Conservation (phyloP, 1,284 basidiomycete genomes). For the Wolfiporia cocos region DNA sequence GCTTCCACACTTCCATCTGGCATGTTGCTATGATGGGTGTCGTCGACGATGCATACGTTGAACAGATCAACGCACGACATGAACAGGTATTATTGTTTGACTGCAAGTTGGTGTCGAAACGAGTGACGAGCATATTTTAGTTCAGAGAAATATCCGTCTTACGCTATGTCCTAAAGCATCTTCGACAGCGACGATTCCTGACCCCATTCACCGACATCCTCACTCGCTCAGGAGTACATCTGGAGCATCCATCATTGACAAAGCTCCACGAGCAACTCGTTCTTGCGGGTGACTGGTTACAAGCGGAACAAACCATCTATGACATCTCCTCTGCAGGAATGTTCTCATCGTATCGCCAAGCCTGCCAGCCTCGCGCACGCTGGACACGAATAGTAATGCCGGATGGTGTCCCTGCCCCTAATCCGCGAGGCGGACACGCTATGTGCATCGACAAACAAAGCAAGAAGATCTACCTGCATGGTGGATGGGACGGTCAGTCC, state of each 20-base stretch:
- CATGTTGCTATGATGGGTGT: constrained; percentile 58
- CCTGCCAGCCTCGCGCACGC: constrained; percentile 46
- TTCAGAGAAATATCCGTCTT: constrained; percentile 60
- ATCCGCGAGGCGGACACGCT: constrained; percentile 70
- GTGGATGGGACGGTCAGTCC: constrained; percentile 74
- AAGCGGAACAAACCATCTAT: constrained; percentile 49
- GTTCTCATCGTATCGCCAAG: constrained; percentile 52
- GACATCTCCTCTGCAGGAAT: constrained; percentile 47
- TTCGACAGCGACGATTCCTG: constrained; percentile 70
- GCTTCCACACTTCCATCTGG: constrained; percentile 78
- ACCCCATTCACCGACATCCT: constrained; percentile 61
- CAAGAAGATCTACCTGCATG: constrained; percentile 69
- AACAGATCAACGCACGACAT: constrained; percentile 41
- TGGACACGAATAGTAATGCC: constrained; percentile 54
- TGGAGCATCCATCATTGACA: constrained; percentile 72
- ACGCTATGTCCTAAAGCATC: constrained; percentile 71
- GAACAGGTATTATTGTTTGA: constrained; percentile 46
- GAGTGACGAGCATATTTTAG: constrained; percentile 29
- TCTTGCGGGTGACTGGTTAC: constrained; percentile 57
- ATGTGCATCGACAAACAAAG: constrained; percentile 73
- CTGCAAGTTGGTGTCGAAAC: background rate
- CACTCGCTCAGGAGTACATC: constrained; percentile 44
- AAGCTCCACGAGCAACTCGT: constrained; percentile 62
- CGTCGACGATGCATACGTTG: constrained; percentile 46
- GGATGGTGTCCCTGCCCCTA: constrained; percentile 55